Evolutionary conservation across 257 asterid species (phyloP), one percentile per base, ranked within the genome.

Genomic region (Linderniella brevidens): DNA sequence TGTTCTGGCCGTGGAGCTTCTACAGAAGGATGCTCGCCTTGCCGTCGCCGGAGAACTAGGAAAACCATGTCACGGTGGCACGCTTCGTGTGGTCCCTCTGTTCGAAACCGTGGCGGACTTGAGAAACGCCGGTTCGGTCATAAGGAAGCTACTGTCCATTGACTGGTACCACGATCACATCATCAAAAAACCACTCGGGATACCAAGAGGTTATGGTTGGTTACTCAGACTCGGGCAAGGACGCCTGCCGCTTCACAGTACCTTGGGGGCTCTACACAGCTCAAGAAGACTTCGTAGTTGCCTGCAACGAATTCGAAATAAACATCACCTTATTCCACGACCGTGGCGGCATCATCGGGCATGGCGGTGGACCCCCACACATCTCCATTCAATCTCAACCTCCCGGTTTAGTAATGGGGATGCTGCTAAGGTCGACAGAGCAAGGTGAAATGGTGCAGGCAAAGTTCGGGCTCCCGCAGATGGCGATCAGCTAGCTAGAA

Each of bases 361-460:
- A 95, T 15, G 98, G 98, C 55, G 98, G 98, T 46, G 98, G 98
- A 41, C 98, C 95, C 9, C 84, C 98, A 4, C 61, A 78, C 64
- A 78, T 88, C 43, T 95, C 98, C 41, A 88, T 88, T 64, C 98
- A 84, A 64, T 88, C 98, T 51, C 98, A 88, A 45, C 98, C 98
- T 0, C 98, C 95, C 37, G 98, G 98, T 46, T 84, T 95, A 5
- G 95, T 88, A 54, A 80, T 79, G 98, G 97, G 82, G 56, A 73
- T 77, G 8, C 41, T 37, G n/a, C 78, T 88, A 4, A 69, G 98
- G 49, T 80, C 95, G 43, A 88, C 95, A 0, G 98, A 88, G 54
- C 98, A 88, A 71, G 98, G 98, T 57, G 98, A 88, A 75, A 88
- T 88, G 98, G 98, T 88, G 64, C 98, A 88, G 58, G 98, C 98